Evolutionary conservation across 208 protist species (phyloP), one percentile per base, ranked within the genome.

Genomic region (Trypanosoma melophagium): DNA sequence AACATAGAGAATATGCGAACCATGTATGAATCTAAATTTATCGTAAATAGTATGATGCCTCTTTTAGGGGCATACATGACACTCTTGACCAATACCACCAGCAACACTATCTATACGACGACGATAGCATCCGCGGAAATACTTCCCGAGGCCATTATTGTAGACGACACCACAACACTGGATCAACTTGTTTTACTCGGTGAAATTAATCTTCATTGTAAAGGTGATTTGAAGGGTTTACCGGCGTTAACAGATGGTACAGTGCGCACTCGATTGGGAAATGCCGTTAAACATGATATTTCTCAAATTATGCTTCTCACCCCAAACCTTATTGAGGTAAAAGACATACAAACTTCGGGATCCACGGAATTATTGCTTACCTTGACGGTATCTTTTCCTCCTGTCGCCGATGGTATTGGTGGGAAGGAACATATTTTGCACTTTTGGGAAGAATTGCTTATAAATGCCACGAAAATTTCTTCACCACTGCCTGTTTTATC

Each of bases 201-300:
- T 10, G 49, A 66, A 7, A 16, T 66, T 12, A 66, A 45, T 17
- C 40, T 64, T 55, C 19, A 53, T 42, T 64, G 60, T 28, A 10
- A 19, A 1, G 40, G 58, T 19, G 21, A 62, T 17, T 17, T 54
- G 7, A 7, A 28, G 7, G 50, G 16, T 24, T 9, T 54, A 7
- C 7, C 53, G 16, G 5, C 31, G 7, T n/a, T n/a, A 8, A 35
- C 10, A 38, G 16, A 58, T 19, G 7, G 7, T n/a, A 58, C n/a
- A 24, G 8, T 38, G 5, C 53, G 12, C 12, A 44, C 7, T 44
- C 28, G 31, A 7, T 17, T 65, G n/a, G 19, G 22, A 35, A 19
- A 25, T 31, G 41, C 60, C 4, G 60, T 45, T 9, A 51, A 31
- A 55, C 8, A 40, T 17, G 60, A 65, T 45, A 47, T 65, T 21